phyloP scores from a whole-genome alignment of 2,329 filamentous ascomycete species.

The Plenodomus biglobosus region DNA sequence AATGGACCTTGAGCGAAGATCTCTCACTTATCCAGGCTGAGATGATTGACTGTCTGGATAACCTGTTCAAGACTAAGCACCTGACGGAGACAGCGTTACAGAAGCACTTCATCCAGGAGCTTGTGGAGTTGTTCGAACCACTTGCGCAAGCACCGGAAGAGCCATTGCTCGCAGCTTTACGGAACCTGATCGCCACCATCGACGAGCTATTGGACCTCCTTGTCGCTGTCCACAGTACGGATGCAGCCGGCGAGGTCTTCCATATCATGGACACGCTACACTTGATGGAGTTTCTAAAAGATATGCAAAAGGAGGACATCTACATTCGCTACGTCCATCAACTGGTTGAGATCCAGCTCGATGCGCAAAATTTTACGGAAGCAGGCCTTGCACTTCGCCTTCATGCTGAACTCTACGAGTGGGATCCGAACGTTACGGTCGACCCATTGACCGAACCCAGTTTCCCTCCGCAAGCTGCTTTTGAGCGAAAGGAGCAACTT shows the following conservation, averaged over 20 bases:
- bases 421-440: slow-evolving; percentile 72
- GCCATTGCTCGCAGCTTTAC: slow-evolving; percentile 72
- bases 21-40: slow-evolving; percentile 89
- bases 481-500: slow-evolving; percentile 88
- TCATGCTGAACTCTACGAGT: slow-evolving; percentile 90
- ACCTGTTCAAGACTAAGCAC: slow-evolving; percentile 84
- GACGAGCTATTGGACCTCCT: slow-evolving; percentile 90
- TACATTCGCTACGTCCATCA: slow-evolving; percentile 96
- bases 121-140: slow-evolving; percentile 77
- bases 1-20: slow-evolving; percentile 95
- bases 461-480: slow-evolving; percentile 82
- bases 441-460: slow-evolving; percentile 69
- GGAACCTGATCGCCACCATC: slow-evolving; percentile 77
- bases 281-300: slow-evolving; percentile 92
- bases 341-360: slow-evolving; percentile 74
- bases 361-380: slow-evolving; percentile 77
- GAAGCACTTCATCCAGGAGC: slow-evolving; percentile 86
- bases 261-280: slow-evolving; percentile 85
- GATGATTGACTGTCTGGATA: slow-evolving; percentile 91
- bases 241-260: slow-evolving; percentile 71
- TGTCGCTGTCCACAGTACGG: slow-evolving; percentile 81
- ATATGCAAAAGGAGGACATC: slow-evolving; percentile 96
- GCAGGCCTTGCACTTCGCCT: slow-evolving; percentile 85
- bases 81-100: slow-evolving; percentile 87
- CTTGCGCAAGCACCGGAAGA: slow-evolving; percentile 69